Conservation (phyloP, 163 green algal genomes). For the Coccomyxa subellipsoidea region DNA sequence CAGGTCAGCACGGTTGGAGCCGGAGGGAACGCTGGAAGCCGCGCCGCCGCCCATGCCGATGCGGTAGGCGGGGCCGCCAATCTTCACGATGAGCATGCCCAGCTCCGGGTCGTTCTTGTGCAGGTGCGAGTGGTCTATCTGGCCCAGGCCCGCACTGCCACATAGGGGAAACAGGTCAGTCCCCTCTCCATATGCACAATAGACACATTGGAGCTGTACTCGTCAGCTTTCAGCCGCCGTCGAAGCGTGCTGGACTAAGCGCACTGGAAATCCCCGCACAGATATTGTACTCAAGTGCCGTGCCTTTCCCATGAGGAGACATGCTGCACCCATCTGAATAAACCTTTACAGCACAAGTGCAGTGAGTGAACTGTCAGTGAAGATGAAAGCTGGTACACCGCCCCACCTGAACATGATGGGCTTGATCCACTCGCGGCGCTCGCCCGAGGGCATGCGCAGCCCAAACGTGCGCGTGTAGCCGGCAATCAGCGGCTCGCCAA, state of each 20-base stretch:
- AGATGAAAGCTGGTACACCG: background rate
- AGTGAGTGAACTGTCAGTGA: background rate
- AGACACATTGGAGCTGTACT: too few relatives aligned
- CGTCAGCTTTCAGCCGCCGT: too few relatives aligned
- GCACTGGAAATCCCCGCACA: too few relatives aligned
- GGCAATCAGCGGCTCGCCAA: constrained; percentile 96
- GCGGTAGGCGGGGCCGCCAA: constrained; percentile 96
- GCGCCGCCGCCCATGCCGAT: constrained; percentile 98
- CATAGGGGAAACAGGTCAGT: too few relatives aligned
- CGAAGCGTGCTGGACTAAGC: too few relatives aligned
- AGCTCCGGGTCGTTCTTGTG: constrained; percentile 84
- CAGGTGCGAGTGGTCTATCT: constrained; percentile 96
- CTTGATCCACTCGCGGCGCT: constrained; percentile 98
- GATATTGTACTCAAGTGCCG: too few relatives aligned
- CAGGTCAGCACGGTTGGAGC: constrained; percentile 82
- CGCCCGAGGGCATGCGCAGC: constrained; percentile 80
- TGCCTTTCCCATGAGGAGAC: too few relatives aligned
- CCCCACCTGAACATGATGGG: constrained; percentile 98
- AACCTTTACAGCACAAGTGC: too few relatives aligned
- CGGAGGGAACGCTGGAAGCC: constrained; percentile 78
- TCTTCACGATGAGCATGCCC: constrained; percentile 98
- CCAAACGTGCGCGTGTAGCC: constrained; percentile 95
- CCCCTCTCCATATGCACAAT: too few relatives aligned
- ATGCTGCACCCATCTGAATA: too few relatives aligned
- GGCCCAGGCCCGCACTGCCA: constrained; percentile 66